Conservation (phyloP, 2,329 filamentous ascomycete species). For the Pseudocercospora macadamiae region DNA sequence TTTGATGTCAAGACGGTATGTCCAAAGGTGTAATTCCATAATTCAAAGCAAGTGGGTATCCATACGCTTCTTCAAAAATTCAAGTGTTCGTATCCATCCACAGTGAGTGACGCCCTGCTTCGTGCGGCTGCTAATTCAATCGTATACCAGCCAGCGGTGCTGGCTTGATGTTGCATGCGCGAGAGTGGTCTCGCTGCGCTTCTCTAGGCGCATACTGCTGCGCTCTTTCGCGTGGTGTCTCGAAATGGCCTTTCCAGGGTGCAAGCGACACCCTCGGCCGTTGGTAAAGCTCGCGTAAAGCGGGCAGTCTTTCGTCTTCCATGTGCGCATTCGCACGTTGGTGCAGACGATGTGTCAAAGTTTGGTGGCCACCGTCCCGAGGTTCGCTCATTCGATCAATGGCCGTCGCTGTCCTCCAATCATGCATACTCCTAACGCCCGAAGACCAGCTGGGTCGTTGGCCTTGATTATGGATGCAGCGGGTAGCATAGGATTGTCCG, state of each 20-base stretch:
- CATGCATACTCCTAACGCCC: conserved; percentile 63
- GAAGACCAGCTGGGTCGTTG: conserved; percentile 68
- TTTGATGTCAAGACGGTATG: no score
- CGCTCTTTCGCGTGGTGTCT: background rate
- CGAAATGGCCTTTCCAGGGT: background rate
- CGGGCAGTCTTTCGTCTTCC: background rate
- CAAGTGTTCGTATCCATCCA: conserved; percentile 10
- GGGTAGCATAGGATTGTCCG: conserved; percentile 90
- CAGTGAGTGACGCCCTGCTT: background rate
- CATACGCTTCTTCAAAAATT: conserved; percentile 18
- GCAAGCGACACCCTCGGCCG: no score
- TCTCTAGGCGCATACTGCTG: background rate
- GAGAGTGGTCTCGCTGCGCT: background rate
- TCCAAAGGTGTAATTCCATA: background rate
- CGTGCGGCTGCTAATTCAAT: background rate
- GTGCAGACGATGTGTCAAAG: background rate
- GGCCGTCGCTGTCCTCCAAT: conserved; percentile 65
- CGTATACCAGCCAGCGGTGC: background rate
- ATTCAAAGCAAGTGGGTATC: conserved; percentile 25
- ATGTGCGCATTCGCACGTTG: background rate
- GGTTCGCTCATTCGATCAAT: conserved; percentile 62
- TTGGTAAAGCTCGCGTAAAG: no score
- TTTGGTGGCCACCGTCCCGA: background rate
- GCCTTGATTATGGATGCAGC: conserved; percentile 79
- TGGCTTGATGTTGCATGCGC: background rate